Evolutionary conservation across 768 basidiomycete genomes (phyloP).

Genomic region (Hebeloma cylindrosporum): DNA sequence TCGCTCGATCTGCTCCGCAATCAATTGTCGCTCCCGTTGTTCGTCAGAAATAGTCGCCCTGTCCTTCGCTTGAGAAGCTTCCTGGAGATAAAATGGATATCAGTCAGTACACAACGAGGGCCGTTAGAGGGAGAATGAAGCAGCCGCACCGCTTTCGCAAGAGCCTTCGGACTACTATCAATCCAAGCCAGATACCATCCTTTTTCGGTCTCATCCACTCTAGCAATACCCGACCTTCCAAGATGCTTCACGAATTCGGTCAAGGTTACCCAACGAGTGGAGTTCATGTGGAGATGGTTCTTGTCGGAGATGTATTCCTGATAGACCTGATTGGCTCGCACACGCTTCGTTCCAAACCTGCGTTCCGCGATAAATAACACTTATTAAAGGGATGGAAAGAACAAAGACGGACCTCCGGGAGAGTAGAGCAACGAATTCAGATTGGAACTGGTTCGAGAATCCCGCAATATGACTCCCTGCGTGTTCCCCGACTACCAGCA

Average conservation of each 20-base stretch:
- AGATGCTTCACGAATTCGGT: constrained; percentile 94
- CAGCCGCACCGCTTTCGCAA: constrained; percentile 76
- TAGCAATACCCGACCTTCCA: constrained; percentile 79
- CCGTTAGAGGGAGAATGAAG: background rate
- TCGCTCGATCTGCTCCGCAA: constrained; percentile 92
- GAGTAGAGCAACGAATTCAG: constrained; percentile 87
- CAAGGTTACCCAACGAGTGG: constrained; percentile 96
- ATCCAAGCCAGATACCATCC: constrained; percentile 98
- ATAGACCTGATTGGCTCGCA: constrained; percentile 92
- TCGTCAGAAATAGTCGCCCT: constrained; percentile 90
- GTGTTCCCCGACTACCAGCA: constrained; percentile 95
- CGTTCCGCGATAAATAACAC: constrained; percentile 1
- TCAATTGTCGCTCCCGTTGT: constrained; percentile 85
- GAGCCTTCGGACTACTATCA: constrained; percentile 91
- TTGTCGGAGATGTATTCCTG: constrained; percentile 98
- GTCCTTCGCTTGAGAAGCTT: constrained; percentile 89
- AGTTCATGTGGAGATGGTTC: constrained; percentile 95
- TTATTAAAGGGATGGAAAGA: background rate
- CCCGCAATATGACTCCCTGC: constrained; percentile 90
- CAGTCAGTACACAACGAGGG: background rate
- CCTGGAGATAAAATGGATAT: constrained; percentile 37
- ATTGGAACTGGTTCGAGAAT: constrained; percentile 87
- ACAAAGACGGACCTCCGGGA: constrained; percentile 66
- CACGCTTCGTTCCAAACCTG: constrained; percentile 92
- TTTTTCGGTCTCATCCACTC: constrained; percentile 98